These are phyloP conservation scores for Ambrosia hybrid DNA, from an alignment of 140 eudicot genomes.

Conservation along the genomic window DNA sequence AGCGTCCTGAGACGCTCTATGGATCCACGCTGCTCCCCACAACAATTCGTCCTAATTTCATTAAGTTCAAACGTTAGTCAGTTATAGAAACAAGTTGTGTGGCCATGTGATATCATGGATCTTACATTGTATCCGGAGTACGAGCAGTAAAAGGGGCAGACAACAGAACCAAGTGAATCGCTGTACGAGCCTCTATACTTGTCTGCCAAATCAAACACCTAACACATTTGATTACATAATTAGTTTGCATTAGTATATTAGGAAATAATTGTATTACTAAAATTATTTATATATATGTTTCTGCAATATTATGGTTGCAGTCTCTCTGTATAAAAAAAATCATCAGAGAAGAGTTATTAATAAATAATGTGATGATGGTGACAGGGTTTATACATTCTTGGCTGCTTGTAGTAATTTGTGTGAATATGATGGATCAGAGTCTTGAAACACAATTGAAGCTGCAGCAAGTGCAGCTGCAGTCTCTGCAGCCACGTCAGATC, in stretches of 20 bases:
- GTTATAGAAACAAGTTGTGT: neutral
- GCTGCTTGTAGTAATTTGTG: slow-evolving; percentile 63
- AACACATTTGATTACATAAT: neutral
- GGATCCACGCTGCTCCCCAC: slow-evolving; percentile 99
- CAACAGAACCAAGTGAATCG: slow-evolving; percentile 70
- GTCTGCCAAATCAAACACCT: slow-evolving; percentile 92
- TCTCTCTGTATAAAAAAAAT: too few relatives aligned
- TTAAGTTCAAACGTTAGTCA: neutral
- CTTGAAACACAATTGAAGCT: slow-evolving; percentile 79
- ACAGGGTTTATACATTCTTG: slow-evolving; percentile 37
- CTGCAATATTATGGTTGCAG: too few relatives aligned
- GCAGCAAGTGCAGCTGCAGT: slow-evolving; percentile 97
- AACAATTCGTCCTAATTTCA: slow-evolving; percentile 76
- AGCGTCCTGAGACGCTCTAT: slow-evolving; percentile 60
- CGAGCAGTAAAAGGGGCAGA: slow-evolving; percentile 95
- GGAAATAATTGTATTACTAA: too few relatives aligned
- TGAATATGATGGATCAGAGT: slow-evolving; percentile 86
- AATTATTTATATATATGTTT: too few relatives aligned
- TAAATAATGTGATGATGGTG: neutral
- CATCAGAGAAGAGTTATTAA: too few relatives aligned
- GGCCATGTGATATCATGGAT: neutral
- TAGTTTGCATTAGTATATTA: neutral
- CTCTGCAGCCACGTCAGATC: slow-evolving; percentile 97
- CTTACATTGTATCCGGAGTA: slow-evolving; percentile 90
- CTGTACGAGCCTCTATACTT: slow-evolving; percentile 82